phyloP scores from a whole-genome alignment of 176 grass and related monocot genomes.

The Hsuehochloa calcarea region DNA sequence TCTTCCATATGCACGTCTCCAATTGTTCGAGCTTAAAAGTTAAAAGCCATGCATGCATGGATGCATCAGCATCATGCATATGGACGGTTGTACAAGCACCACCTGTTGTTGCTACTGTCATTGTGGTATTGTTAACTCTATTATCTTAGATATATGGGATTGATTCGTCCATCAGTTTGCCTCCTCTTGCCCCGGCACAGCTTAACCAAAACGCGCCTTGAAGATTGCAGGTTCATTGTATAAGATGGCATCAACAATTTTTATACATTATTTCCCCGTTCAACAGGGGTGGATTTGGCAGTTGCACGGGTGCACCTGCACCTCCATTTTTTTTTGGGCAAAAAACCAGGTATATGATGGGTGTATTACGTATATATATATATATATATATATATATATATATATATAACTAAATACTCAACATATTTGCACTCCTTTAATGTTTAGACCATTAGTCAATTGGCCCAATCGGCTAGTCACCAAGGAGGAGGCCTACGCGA shows the following conservation, averaged over 20 bases:
- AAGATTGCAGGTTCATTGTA: neutral
- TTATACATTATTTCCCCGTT: neutral
- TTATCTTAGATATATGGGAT: neutral
- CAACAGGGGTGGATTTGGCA: neutral
- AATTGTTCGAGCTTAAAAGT: neutral
- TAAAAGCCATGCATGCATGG: neutral
- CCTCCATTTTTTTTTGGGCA: no score
- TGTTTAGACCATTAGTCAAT: no score
- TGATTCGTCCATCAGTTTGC: neutral
- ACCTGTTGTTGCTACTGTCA: neutral
- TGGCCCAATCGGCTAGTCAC: no score
- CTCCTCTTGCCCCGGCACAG: neutral
- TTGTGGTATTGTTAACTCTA: neutral
- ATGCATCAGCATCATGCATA: neutral
- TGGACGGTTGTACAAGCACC: neutral
- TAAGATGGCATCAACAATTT: neutral
- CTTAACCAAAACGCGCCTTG: neutral
- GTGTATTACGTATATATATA: no score
- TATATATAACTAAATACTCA: no score
- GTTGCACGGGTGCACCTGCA: no score
- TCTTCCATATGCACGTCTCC: neutral
- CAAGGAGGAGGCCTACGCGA: no score
- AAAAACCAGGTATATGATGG: no score
- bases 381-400: no score
- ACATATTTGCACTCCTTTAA: no score